Percentiles rank a stretch among this genome's conserved stretches.
phyloP scores from a whole-genome alignment of 1,284 basidiomycete species.

The Clitocybe nebularis region DNA sequence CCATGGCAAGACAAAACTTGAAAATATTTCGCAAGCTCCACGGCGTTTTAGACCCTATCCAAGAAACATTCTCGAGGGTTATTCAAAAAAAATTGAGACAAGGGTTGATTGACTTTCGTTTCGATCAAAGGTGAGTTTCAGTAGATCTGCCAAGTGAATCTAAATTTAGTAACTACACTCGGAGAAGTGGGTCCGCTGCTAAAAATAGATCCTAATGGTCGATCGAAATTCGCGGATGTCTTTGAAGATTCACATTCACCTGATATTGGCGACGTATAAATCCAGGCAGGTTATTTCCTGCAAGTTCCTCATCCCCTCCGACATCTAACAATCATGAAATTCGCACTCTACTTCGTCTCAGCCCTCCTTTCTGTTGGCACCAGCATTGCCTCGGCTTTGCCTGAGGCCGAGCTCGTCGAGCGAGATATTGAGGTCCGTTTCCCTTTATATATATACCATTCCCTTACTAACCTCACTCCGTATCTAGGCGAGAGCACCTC shows the following conservation, averaged over 20 bases:
- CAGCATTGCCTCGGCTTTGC: neutral
- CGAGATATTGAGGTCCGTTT: neutral
- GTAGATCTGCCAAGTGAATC: neutral
- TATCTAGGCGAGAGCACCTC: neutral
- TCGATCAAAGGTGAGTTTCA: neutral
- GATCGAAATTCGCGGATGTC: neutral
- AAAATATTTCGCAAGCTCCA: too few relatives aligned
- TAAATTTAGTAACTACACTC: neutral
- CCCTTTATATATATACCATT: neutral
- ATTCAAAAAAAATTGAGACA: too few relatives aligned
- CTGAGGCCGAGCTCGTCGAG: neutral
- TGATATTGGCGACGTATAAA: neutral
- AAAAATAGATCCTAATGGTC: neutral
- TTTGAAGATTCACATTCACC: neutral
- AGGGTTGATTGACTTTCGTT: too few relatives aligned
- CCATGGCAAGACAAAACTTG: too few relatives aligned
- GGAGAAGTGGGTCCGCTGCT: neutral
- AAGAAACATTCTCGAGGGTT: too few relatives aligned
- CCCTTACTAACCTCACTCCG: neutral
- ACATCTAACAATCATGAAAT: neutral
- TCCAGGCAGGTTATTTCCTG: neutral
- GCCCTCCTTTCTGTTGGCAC: neutral
- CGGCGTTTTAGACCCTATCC: too few relatives aligned
- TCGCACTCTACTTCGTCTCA: constrained; percentile 1
- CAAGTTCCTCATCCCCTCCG: neutral